Evolutionary conservation across 257 asterid genomes (phyloP), one percentile per base, ranked within the genome.

Genomic region (Penstemon barbatus): DNA sequence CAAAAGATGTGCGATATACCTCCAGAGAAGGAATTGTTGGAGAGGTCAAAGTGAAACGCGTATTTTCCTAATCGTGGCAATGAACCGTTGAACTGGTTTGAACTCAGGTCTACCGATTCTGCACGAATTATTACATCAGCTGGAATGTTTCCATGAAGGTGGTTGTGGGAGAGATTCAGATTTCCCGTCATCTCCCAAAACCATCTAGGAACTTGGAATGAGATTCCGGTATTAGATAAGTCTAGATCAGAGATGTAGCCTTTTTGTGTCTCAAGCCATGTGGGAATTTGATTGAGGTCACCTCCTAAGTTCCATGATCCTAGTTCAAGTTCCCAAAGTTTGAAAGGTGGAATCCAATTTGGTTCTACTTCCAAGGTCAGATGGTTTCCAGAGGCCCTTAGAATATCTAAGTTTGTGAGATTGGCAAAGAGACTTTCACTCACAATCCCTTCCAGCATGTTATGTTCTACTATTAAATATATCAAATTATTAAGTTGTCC

Each of bases 401-500:
- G 51, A 0, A 0, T 0, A 4, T 0, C 7, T 56, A 80, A 41
- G 5, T 70, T 72, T 8, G 85, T 74, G 48, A 83, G 79, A 50
- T 75, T 72, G 13, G 53, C 65, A 46, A 83, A 74, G 57, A 70
- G 78, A 5, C 7, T 69, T 43, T 78, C 77, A 0, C 73, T 71
- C 45, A 84, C 75, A 10, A 71, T 38, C n/a, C 86, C 86, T 71
- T 61, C 72, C 15, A 79, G 8, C 72, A 4, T 71, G 66, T 79
- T 77, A 38, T 18, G 4, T 0, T 0, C 0, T 3, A 74, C 0
- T 4, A 1, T 0, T 10, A 74, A 5, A 25, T 0, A 0, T 10
- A 6, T 11, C 6, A 82, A 48, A 44, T 46, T 77, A 0, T 7
- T 0, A 61, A 82, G 79, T 15, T 61, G 63, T 7, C 83, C 87